Evolutionary conservation across 495 filamentous ascomycete genomes (phyloP).

Genomic region (Cercophora newfieldiana): DNA sequence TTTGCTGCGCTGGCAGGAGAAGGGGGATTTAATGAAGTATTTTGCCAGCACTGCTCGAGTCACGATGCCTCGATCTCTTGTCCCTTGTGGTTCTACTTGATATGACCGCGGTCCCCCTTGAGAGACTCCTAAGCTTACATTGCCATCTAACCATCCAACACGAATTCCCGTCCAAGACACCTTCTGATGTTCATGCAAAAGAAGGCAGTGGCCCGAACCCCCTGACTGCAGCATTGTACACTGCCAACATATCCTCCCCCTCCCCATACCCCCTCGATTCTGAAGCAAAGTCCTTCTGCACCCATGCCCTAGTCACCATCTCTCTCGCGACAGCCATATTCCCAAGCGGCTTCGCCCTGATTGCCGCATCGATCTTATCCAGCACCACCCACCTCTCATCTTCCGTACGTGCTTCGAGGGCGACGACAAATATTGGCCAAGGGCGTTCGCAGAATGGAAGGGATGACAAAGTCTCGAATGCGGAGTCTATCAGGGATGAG

Average conservation of each 20-base stretch:
- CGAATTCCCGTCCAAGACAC: neutral
- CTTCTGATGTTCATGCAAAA: neutral
- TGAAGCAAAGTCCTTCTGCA: neutral
- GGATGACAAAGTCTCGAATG: neutral
- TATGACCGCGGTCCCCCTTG: too few species aligned
- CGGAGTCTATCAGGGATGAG: constrained; percentile 6
- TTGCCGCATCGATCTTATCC: neutral
- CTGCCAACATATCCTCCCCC: constrained; percentile 9
- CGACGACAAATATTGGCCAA: constrained; percentile 13
- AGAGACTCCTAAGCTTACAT: too few species aligned
- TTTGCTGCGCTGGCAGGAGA: too few species aligned
- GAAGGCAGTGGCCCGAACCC: neutral
- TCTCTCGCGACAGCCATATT: neutral
- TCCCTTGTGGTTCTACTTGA: too few species aligned
- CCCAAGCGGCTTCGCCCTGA: constrained; percentile 3
- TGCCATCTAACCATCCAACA: neutral
- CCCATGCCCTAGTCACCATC: constrained; percentile 12
- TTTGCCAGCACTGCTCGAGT: too few species aligned
- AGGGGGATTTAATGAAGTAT: too few species aligned
- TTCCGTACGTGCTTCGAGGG: constrained; percentile 9
- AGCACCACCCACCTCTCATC: constrained; percentile 9
- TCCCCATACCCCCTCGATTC: neutral
- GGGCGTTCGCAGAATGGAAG: constrained; percentile 3
- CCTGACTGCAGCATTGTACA: constrained; percentile 11
- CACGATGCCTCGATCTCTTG: too few species aligned